Base-by-base conservation (phyloP, 106 monocot species). In the Phalaenopsis aphrodite region DNA sequence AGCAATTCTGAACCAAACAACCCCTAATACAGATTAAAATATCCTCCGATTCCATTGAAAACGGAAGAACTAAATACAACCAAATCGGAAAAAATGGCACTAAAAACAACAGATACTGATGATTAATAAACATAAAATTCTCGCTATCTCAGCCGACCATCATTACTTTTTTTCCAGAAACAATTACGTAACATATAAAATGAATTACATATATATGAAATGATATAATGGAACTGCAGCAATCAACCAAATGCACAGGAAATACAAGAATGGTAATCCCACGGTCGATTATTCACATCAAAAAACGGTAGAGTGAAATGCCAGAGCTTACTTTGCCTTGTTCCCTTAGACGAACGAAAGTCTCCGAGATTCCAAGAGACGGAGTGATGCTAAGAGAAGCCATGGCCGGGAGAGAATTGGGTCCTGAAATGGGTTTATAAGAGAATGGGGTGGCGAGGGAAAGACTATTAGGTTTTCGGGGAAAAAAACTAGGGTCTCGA, bases 281-380 rank as follows among this genome's bases (percentile, higher is more conserved):
- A 41, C 67, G 37, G 56, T 8, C 2, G 37, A 47, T 19, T 30
- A 57, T 39, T 75, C 14, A 14, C 72, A 61, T 58, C 1, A 18
- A 49, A 74, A 9, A 12, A 38, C 48, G 16, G 72, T 14, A 10
- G 61, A 37, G 19, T 79, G 23, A 23, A 30, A 58, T 74, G 4
- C 8, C 19, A 36, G n/a, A 49, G 42, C 65, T 68, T 83, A 84
- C 84, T 48, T 84, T 84, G 21, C 84, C 80, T 43, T 84, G 42
- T 17, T 84, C 77, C 56, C 46, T 80, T 56, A 84, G 36, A 19
- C 67, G 75, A 66, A 41, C 38, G 43, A 84, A 80, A 16, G 84
- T 84, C 21, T 77, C 68, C 39, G 84, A 80, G 71, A 84, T 84
- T 36, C 80, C 42, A 19, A 77, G 66, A 15, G 80, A n/a, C 47